These are phyloP conservation scores for Starmerella floricola DNA, from an alignment of 805 yeast species.

Conservation along the genomic window DNA sequence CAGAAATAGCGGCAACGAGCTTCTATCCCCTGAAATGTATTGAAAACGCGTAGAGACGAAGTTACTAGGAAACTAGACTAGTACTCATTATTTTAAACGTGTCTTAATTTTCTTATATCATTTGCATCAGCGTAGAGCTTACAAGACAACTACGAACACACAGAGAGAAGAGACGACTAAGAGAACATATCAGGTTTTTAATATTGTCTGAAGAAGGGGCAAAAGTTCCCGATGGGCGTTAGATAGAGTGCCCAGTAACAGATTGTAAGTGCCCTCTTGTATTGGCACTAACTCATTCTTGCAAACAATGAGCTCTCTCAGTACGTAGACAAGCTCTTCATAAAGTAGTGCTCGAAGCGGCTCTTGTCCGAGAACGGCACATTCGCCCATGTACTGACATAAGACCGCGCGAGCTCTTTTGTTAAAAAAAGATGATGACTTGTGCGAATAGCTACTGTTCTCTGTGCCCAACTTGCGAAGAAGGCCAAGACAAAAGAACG, in stretches of 20 bases:
- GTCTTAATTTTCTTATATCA: no score
- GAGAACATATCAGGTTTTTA: not conserved
- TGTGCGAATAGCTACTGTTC: not conserved
- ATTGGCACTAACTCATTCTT: not conserved
- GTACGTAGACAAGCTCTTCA: conserved; percentile 39
- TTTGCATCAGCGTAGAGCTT: no score
- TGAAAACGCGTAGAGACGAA: no score
- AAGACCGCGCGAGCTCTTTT: conserved; percentile 35
- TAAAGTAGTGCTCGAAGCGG: conserved; percentile 61
- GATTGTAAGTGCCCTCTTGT: not conserved
- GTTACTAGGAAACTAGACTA: no score
- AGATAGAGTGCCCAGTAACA: conserved; percentile 13
- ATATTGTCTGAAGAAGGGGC: conserved; percentile 6
- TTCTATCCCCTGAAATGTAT: not conserved
- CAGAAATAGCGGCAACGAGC: not conserved
- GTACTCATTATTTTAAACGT: no score
- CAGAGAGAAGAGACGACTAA: not conserved
- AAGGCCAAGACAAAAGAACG: conserved; percentile 47
- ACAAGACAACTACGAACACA: not conserved
- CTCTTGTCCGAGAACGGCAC: conserved; percentile 41
- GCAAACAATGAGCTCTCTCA: conserved; percentile 15
- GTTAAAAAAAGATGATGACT: conserved; percentile 6
- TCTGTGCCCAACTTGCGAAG: conserved; percentile 33
- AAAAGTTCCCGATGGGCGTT: conserved; percentile 11
- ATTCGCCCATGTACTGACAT: conserved; percentile 53